Evolutionary conservation across 306 rosid genomes (phyloP).

Genomic region (Corylus avellana): DNA sequence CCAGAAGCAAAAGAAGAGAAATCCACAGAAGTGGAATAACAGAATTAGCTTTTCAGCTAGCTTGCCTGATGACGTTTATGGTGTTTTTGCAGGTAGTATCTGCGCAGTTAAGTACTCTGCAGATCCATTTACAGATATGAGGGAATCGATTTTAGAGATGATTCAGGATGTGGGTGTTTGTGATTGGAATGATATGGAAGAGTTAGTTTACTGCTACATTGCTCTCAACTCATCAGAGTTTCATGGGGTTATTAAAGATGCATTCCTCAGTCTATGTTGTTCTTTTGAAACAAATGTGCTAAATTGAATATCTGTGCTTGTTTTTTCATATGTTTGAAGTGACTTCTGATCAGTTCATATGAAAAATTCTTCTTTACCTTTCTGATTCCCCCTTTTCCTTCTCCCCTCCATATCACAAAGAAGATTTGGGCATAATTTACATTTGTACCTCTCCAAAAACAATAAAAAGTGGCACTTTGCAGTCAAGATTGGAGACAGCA

Average conservation of each 20-base stretch:
- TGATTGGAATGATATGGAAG: slow-evolving; percentile 46
- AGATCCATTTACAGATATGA: slow-evolving; percentile 31
- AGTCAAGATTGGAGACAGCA: too few relatives aligned
- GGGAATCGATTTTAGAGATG: slow-evolving; percentile 44
- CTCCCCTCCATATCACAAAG: neutral
- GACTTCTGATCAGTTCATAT: neutral
- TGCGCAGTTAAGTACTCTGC: slow-evolving; percentile 37
- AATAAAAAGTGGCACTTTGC: neutral
- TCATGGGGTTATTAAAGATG: slow-evolving; percentile 33
- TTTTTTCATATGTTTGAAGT: neutral
- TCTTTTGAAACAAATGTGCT: neutral
- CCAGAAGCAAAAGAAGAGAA: slow-evolving; percentile 5
- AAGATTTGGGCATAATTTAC: neutral
- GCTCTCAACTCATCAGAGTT: slow-evolving; percentile 43
- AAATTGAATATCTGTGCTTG: neutral
- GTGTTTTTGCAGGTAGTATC: slow-evolving; percentile 34
- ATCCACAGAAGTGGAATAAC: slow-evolving; percentile 14
- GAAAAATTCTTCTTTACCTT: neutral
- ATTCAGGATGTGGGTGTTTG: slow-evolving; percentile 25
- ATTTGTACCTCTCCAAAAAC: neutral
- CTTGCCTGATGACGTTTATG: slow-evolving; percentile 43
- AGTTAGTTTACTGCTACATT: slow-evolving; percentile 44
- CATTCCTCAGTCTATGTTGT: slow-evolving; percentile 33
- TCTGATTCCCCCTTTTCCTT: neutral
- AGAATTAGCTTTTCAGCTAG: slow-evolving; percentile 40